Evolutionary conservation across 73 alveolate species (phyloP).

Genomic region (Paramecium biaurelia): DNA sequence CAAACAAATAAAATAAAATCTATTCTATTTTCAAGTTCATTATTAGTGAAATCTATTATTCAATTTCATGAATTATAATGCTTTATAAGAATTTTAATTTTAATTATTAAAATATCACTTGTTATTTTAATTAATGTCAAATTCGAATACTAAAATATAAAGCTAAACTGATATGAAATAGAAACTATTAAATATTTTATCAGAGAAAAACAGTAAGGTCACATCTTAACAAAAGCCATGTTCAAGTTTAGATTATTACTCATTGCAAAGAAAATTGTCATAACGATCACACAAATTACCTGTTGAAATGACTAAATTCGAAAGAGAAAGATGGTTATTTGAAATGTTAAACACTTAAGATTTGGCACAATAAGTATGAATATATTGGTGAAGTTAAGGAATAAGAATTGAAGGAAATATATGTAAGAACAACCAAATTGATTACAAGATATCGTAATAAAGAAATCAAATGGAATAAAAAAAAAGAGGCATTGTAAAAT

Average conservation of each 20-base stretch:
- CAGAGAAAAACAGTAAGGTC: slow-evolving; percentile 14
- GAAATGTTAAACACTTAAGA: slow-evolving; percentile 39
- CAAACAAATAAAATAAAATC: neutral
- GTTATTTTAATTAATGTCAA: neutral
- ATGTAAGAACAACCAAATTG: slow-evolving; percentile 20
- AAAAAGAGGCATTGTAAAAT: slow-evolving; percentile 6
- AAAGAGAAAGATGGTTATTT: slow-evolving; percentile 49
- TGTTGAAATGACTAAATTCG: slow-evolving; percentile 51
- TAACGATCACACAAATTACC: slow-evolving; percentile 47
- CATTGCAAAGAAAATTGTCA: neutral
- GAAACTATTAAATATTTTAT: slow-evolving; percentile 35
- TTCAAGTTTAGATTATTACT: neutral
- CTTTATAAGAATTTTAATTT: neutral
- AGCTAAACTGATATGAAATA: slow-evolving; percentile 52
- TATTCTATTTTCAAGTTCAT: neutral
- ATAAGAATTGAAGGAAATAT: slow-evolving; percentile 20
- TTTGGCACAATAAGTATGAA: slow-evolving; percentile 20
- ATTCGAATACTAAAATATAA: neutral
- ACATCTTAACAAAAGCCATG: slow-evolving; percentile 20
- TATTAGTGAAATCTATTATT: neutral
- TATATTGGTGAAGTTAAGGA: slow-evolving; percentile 15
- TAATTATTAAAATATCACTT: neutral
- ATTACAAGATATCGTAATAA: slow-evolving; percentile 26
- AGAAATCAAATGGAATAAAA: slow-evolving; percentile 43
- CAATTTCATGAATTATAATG: neutral